A percentile compares a stretch with the other conserved stretches of the same genome.
These are phyloP conservation scores for Mastigamoeba balamuthi DNA, from an alignment of 78 protist genomes.

Conservation along the genomic window DNA sequence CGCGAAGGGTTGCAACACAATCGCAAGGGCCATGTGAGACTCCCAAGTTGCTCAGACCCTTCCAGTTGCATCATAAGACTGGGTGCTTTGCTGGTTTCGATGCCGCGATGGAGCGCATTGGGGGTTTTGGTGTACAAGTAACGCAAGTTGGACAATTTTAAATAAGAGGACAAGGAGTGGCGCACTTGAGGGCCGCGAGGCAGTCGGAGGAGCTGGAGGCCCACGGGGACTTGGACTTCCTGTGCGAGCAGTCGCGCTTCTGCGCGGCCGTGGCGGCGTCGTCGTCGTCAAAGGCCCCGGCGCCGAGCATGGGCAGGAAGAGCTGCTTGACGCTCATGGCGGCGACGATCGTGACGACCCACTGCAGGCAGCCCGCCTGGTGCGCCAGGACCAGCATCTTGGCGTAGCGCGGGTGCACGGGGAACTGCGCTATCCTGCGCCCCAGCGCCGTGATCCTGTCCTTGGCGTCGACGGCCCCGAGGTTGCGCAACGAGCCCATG, in stretches of 20 bases:
- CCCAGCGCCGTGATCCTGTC: slow-evolving; percentile 42
- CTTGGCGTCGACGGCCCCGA: slow-evolving; percentile 60
- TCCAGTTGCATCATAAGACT: no score
- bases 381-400: slow-evolving; percentile 64
- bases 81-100: no score
- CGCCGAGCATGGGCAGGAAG: neutral
- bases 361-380: slow-evolving; percentile 38
- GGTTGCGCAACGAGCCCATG: neutral
- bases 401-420: slow-evolving; percentile 74
- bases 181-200: neutral
- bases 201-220: neutral
- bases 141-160: neutral
- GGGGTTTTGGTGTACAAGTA: no score
- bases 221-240: neutral
- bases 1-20: no score
- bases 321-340: slow-evolving; percentile 61
- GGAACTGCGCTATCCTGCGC: slow-evolving; percentile 40
- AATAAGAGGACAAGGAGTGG: neutral
- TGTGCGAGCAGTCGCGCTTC: no score
- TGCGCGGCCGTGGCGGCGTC: neutral
- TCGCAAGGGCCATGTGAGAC: no score
- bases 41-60: no score
- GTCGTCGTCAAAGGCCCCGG: neutral
- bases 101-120: no score
- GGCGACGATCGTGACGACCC: slow-evolving; percentile 65